Percentiles rank a stretch among this genome's conserved stretches.
Evolutionary conservation across 331 rosid genomes (phyloP).

Genomic region (Ulmus americana): DNA sequence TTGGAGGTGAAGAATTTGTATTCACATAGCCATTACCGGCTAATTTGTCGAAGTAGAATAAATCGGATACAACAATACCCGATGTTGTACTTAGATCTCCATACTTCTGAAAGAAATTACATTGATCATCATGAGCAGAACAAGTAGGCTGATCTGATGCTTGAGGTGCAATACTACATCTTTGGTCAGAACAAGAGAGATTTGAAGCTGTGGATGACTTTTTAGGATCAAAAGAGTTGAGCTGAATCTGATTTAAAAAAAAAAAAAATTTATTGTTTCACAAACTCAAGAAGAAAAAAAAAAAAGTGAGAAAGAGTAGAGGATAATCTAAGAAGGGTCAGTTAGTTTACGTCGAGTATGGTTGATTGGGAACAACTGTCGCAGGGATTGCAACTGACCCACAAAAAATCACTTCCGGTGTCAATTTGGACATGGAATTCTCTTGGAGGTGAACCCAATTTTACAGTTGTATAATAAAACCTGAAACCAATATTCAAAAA

Average conservation of each 20-base stretch:
- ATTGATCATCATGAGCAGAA: slow-evolving; percentile 60
- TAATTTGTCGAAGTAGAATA: slow-evolving; percentile 57
- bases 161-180: slow-evolving; percentile 37
- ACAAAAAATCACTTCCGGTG: slow-evolving; percentile 89
- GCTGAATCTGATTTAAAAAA: slow-evolving; percentile 52
- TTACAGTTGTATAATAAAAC: slow-evolving; percentile 76
- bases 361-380: slow-evolving; percentile 79
- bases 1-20: slow-evolving; percentile 63
- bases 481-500: slow-evolving; percentile 25
- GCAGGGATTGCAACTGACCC: slow-evolving; percentile 88
- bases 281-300: too few relatives aligned
- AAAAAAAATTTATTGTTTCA: slow-evolving; percentile 9
- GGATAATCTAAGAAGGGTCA: background rate
- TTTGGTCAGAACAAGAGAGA: slow-evolving; percentile 70
- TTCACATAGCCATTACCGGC: slow-evolving; percentile 38
- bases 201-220: slow-evolving; percentile 66
- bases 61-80: slow-evolving; percentile 69
- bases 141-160: slow-evolving; percentile 70
- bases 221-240: slow-evolving; percentile 57
- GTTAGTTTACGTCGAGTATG: slow-evolving; percentile 37
- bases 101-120: slow-evolving; percentile 72
- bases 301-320: too few relatives aligned
- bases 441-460: slow-evolving; percentile 80
- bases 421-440: slow-evolving; percentile 92
- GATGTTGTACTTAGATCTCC: slow-evolving; percentile 96